Evolutionary conservation across 768 basidiomycete species (phyloP), one percentile per base, ranked within the genome.

Genomic region (Psilocybe tampanensis): DNA sequence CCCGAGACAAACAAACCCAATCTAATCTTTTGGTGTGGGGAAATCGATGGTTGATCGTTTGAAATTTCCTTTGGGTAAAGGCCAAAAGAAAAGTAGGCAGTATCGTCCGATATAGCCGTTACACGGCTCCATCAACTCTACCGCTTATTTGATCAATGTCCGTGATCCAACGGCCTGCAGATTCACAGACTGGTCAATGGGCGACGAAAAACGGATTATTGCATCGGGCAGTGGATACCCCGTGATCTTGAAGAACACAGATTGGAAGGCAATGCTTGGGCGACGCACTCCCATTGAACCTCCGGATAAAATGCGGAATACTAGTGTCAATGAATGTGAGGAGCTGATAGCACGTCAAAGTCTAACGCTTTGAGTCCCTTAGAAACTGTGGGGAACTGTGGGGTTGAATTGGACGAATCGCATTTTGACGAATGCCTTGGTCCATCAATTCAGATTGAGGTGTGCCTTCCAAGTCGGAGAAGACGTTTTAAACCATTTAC

Each of bases 281-380:
- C 43, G 43, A 48, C 39, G 33, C 23, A 24, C 36, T 60, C 43
- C 33, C 47, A 53, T 44, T 56, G 44, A 44, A 43, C 29, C 34
- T 17, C 43, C 64, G 64, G 56, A 60, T 50, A 62, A 60, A 60
- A 41, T 8, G 36, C 61, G 64, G 60, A 55, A 15, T 9, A 18
- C 43, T 23, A 29, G 26, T n/a, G 21, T 43, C 18, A 44, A 51
- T 32, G 34, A 9, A 22, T 32, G 19, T 5, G 24, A 19, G n/a
- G 39, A 7, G 13, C n/a, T 52, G 23, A 29, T 29, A 29, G 29
- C 29, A 29, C 29, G 24, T 26, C n/a, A 39, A 39, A 39, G 44
- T 26, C 26, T 26, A 9, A 42, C 36, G 19, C 22, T 29, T 44
- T 17, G 32, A 39, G 41, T 32, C 33, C 48, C n/a, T 47, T 44